Evolutionary conservation across 2,329 filamentous ascomycete species (phyloP), one percentile per base, ranked within the genome.

Genomic region (Colletotrichum karsti): DNA sequence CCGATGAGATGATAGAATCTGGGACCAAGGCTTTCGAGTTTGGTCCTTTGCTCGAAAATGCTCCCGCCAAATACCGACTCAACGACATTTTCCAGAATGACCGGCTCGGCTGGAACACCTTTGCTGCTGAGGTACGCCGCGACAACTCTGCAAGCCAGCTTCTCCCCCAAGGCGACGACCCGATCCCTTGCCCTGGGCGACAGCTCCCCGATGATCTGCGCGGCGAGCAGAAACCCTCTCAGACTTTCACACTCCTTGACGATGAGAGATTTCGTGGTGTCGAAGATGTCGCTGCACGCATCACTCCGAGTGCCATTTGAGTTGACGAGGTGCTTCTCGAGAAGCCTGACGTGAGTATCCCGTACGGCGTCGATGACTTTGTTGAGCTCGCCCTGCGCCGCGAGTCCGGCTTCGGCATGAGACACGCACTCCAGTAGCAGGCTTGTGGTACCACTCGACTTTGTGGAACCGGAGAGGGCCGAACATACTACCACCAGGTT

Each of bases 401-500:
- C 73, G 77, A 87, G 91, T 88, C 83, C 66, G 63, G 62, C 50
- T 26, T 69, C 66, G 33, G 66, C 66, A 41, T 69, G 66, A 10
- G 62, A 35, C 12, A 57, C 15, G 26, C 62, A 66, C 30, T 61
- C 66, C 1, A 69, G 55, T n/a, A 69, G 94, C 91, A 94, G 90
- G 81, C 97, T 98, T 41, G 96, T 99, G 68, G 96, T 99, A 67
- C 96, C 96, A 73, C 96, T 93, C 61, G 91, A 90, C 83, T 98
- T 99, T 78, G 95, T 97, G 71, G 93, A 94, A 69, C 93, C 96
- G 81, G 94, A 98, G 77, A 95, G 87, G 39, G 96, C 96, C 69
- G 96, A 99, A 82, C 96, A 98, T 64, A 99, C 95, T 63, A 99
- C 91, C 62, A 94, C 95, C 71, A 98, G 90, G 79, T 91, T 91